These are phyloP conservation scores for Telopea speciosissima DNA, from an alignment of 177 flowering plant genomes.

Conservation along the genomic window DNA sequence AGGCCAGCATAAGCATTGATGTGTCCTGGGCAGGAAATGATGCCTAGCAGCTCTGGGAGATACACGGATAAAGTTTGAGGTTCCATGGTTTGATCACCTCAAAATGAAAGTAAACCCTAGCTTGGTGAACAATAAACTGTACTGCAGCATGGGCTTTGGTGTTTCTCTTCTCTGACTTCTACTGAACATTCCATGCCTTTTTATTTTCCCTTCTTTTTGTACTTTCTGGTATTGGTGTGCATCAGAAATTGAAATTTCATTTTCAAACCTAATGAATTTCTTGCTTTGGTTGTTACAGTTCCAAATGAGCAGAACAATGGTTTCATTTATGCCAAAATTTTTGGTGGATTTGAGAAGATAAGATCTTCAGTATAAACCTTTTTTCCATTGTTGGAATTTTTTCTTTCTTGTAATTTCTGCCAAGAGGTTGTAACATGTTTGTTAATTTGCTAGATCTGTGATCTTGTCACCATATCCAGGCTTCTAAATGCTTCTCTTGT, in stretches of 20 bases:
- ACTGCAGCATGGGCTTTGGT: not conserved
- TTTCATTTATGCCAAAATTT: slow-evolving; percentile 87
- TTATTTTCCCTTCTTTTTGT: not conserved
- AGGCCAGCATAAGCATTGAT: no score
- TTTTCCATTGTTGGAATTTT: slow-evolving; percentile 6
- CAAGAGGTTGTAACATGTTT: slow-evolving; percentile 39
- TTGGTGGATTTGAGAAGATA: slow-evolving; percentile 90
- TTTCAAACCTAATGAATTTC: not conserved
- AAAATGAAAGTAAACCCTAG: no score
- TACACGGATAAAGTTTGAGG: no score
- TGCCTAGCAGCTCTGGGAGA: no score
- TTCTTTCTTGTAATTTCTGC: slow-evolving; percentile 6
- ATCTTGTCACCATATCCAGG: slow-evolving; percentile 92
- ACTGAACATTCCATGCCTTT: not conserved
- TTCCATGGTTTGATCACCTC: no score
- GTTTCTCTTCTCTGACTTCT: not conserved
- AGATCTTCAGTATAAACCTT: slow-evolving; percentile 62
- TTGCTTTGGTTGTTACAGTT: slow-evolving; percentile 37
- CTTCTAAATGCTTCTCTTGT: slow-evolving; percentile 96
- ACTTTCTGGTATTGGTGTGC: not conserved
- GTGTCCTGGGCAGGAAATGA: no score
- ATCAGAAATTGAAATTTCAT: slow-evolving; percentile 1
- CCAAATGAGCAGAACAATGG: slow-evolving; percentile 64
- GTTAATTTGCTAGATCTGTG: slow-evolving; percentile 77
- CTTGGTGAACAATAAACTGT: no score